phyloP scores from a whole-genome alignment of 257 asterid species.

The Linderniella brevidens region DNA sequence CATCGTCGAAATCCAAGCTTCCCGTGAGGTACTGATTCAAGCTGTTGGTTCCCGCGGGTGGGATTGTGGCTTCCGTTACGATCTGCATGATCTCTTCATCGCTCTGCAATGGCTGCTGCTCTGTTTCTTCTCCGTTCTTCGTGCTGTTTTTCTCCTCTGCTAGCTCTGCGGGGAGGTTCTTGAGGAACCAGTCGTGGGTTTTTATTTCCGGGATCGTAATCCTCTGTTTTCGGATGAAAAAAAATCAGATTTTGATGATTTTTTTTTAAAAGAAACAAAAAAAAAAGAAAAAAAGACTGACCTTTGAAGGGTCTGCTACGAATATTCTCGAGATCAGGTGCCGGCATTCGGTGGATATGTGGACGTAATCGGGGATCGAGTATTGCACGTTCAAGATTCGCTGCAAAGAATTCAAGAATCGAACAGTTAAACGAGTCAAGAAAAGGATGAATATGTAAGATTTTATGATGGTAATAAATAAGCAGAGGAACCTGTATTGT shows the following conservation, averaged over 20 bases:
- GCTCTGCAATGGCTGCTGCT: slow-evolving; percentile 77
- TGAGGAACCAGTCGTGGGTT: slow-evolving; percentile 83
- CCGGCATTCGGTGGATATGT: slow-evolving; percentile 79
- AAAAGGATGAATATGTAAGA: neutral
- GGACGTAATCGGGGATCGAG: slow-evolving; percentile 90
- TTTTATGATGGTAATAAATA: neutral
- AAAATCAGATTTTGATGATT: no score
- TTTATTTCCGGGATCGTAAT: slow-evolving; percentile 72
- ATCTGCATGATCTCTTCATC: slow-evolving; percentile 85
- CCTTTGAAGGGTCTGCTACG: slow-evolving; percentile 92
- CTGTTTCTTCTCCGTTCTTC: slow-evolving; percentile 59
- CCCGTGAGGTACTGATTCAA: slow-evolving; percentile 61
- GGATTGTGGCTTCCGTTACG: slow-evolving; percentile 78
- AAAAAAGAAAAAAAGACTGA: slow-evolving; percentile 6
- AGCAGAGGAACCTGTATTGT: slow-evolving; percentile 62
- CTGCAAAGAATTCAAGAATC: slow-evolving; percentile 24
- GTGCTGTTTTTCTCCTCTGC: slow-evolving; percentile 34
- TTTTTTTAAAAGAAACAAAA: neutral
- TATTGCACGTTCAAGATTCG: slow-evolving; percentile 84
- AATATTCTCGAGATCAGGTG: slow-evolving; percentile 84
- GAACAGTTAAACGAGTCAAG: slow-evolving; percentile 6
- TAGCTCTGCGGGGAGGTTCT: slow-evolving; percentile 77
- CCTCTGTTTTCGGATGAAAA: slow-evolving; percentile 34
- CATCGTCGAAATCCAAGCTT: slow-evolving; percentile 73
- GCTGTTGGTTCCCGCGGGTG: slow-evolving; percentile 60